Base-by-base conservation (phyloP, 106 monocot genomes). In the Phalaenopsis equestris region DNA sequence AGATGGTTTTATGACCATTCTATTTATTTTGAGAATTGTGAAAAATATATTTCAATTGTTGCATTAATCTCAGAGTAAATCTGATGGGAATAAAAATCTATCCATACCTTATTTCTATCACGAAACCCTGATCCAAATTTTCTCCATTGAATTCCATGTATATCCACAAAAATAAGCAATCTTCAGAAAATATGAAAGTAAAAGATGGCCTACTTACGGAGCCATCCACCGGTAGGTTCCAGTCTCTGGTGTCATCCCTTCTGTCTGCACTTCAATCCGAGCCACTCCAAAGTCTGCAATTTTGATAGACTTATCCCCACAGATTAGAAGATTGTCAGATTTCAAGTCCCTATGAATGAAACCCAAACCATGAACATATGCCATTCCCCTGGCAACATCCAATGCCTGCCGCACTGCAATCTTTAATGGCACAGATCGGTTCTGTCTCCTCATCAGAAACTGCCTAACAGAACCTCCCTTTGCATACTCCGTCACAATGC, bases 201-300 rank as follows among this genome's bases (percentile, higher is more conserved):
- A 30, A 65, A 65, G 8, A 65, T 24, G 24, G 55, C 76, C 30
- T 72, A 88, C 91, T 86, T 81, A 91, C 91, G 91, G 91, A 77
- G 91, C 91, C 91, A 91, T 91, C 91, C 91, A 91, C 4, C 91
- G 88, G 52, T 91, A 91, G 9, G 91, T 91, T 73, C 91, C 91
- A 21, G 91, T 91, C 80, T 91, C 91, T 8, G 91, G 91, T 9
- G 91, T 91, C 91, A 91, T 91, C 57, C 91, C 91, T 42, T 91
- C 91, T 47, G 91, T 91, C 79, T 91, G 86, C 52, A 91, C 88
- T 81, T 91, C 91, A 77, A 91, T 91, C 48, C 91, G 79, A 2
- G 91, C 91, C 23, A 91, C 91, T 14, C 91, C 91, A 79, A 91
- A 91, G 41, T 91, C 91, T 14, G 91, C 91, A 89, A 91, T 91